Evolutionary conservation across 208 protist species (phyloP), one percentile per base, ranked within the genome.

Genomic region (Acanthamoeba castellanii): DNA sequence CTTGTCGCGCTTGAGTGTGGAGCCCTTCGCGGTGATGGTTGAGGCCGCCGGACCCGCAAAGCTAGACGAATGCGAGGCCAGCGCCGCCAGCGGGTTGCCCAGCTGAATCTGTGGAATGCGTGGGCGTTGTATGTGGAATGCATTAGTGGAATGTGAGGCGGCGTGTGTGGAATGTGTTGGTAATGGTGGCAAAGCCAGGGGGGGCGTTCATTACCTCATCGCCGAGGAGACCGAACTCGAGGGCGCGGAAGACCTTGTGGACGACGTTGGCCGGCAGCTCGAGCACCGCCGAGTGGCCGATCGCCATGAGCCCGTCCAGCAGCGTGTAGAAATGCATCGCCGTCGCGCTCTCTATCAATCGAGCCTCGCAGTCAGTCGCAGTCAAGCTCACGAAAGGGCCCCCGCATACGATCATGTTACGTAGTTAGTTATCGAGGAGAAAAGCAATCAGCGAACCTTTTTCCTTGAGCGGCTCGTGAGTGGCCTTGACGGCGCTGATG

Each of bases 141-240:
- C 22, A 37, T 8, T 37, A 72, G 22, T 8, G 50, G 50, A 55
- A 72, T 72, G 66, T 9, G 30, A 72, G 22, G 64, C n/a, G 47
- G 11, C 47, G 7, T 14, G 11, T 52, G 47, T 52, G 13, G 50
- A 55, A 18, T 11, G 50, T 55, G 50, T 18, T 11, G 13, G 50
- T 2, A 0, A 18, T 2, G 16, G 13, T 18, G 3, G 50, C 50
- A 18, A 22, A 42, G 30, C 20, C 1, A 47, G 68, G 84, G 68
- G 84, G 0, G 25, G 34, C 4, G 11, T 25, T 13, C 25, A 61
- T 16, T 30, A 94, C 91, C 72, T 94, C 91, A 42, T 85, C 74
- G 25, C 91, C 91, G 22, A 94, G 47, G 16, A 94, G 74, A 55
- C 91, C 91, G 30, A 81, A 94, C 32, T 94, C 91, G 47, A 94